Evolutionary conservation across 2,329 filamentous ascomycete genomes (phyloP), one percentile per base, ranked within the genome.

Genomic region (Talaromyces amestolkiae): DNA sequence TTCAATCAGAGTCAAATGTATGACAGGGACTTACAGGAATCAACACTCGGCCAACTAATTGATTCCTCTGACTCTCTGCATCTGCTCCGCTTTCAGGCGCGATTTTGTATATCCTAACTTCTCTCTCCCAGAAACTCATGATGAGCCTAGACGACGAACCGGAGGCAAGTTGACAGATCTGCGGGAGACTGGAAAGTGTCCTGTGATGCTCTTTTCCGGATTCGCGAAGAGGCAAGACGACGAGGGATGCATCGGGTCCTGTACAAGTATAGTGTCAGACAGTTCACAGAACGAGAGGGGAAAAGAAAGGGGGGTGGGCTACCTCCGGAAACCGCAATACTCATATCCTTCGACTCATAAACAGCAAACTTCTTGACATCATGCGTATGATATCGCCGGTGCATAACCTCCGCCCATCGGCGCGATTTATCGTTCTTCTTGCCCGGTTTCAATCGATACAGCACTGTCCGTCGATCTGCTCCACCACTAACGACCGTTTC

Each of bases 281-380:
- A 11, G 15, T 37, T 15, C 22, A 9, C 22, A 31, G 5, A 13
- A 31, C 8, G 37, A 3, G 10, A 35, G 35, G n/a, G 35, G 19
- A 31, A 31, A 31, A 31, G 4, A 31, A 6, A 31, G 27, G 33
- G 45, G 33, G 9, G 37, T 10, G 43, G 51, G 3, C 78, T 82
- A 91, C 93, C 95, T 86, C 95, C 95, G 68, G 94, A 96, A 17
- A 96, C 91, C 11, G 97, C 84, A 64, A 98, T 88, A 73, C 92
- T 98, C 73, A 97, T 86, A 59, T 87, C 87, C 60, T 86, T 88
- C 61, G 89, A 89, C 77, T 99, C 95, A 69, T 94, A 98, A 0
- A 91, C 89, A 39, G 93, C 91, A 87, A 98, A 91, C 1, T 92
- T 87, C 81, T 98, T 98, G 72, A 98, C 93, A 80, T 99, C 95